Evolutionary conservation across 1,139 yeast species (phyloP).

Genomic region (Yamadazyma diddensiae): DNA sequence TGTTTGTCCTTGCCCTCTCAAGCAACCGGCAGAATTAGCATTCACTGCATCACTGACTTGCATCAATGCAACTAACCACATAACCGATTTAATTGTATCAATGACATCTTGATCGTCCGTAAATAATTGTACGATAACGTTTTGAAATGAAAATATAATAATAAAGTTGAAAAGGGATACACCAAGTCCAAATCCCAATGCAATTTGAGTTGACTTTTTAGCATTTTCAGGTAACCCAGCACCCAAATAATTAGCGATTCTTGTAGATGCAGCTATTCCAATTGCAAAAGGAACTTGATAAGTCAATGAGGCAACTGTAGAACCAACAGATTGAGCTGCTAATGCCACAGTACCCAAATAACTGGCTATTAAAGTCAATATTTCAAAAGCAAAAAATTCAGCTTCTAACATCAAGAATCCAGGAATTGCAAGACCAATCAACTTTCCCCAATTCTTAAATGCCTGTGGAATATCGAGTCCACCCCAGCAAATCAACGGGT

Average conservation of each 20-base stretch:
- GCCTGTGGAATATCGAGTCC: slow-evolving; percentile 27
- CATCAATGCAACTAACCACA: slow-evolving; percentile 55
- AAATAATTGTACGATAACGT: slow-evolving; percentile 35
- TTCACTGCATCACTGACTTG: slow-evolving; percentile 57
- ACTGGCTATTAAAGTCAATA: slow-evolving; percentile 53
- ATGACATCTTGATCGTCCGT: slow-evolving; percentile 45
- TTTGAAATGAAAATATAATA: slow-evolving; percentile 36
- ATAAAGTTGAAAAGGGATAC: slow-evolving; percentile 42
- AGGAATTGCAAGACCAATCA: slow-evolving; percentile 51
- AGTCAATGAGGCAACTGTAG: slow-evolving; percentile 53
- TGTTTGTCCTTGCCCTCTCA: slow-evolving; percentile 57
- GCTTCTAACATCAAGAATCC: slow-evolving; percentile 60
- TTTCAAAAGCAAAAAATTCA: slow-evolving; percentile 57
- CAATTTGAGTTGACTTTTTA: slow-evolving; percentile 42
- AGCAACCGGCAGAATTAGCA: slow-evolving; percentile 59
- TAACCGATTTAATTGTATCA: slow-evolving; percentile 33
- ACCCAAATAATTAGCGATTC: slow-evolving; percentile 59
- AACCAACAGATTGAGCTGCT: slow-evolving; percentile 58
- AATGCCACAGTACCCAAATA: slow-evolving; percentile 52
- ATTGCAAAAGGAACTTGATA: slow-evolving; percentile 58
- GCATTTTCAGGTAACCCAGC: slow-evolving; percentile 51
- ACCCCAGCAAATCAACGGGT: slow-evolving; percentile 46
- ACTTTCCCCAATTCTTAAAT: slow-evolving; percentile 45
- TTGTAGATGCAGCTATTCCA: slow-evolving; percentile 57
- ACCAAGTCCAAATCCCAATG: slow-evolving; percentile 41